Evolutionary conservation across 768 basidiomycete genomes (phyloP).

Genomic region (Hemileccinum impolitum): DNA sequence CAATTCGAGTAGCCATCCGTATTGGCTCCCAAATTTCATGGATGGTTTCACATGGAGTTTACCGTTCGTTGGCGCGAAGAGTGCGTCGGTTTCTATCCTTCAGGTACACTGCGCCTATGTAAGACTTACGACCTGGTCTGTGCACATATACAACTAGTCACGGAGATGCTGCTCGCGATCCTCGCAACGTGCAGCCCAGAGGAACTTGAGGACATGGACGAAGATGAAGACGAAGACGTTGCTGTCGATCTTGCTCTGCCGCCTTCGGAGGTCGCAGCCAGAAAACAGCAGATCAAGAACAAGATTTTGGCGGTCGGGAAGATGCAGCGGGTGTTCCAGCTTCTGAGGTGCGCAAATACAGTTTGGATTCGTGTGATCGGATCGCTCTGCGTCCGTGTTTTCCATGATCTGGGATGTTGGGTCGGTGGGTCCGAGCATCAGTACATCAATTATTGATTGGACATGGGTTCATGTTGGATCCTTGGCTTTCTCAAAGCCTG

Average conservation of each 20-base stretch:
- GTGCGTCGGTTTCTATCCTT: conserved; percentile 44
- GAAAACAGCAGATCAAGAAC: conserved; percentile 81
- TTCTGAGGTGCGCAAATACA: conserved; percentile 60
- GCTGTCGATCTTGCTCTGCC: conserved; percentile 30
- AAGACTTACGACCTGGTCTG: not conserved
- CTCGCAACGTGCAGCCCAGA: conserved; percentile 92
- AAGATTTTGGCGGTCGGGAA: conserved; percentile 91
- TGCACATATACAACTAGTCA: conserved; percentile 50
- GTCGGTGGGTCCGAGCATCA: not conserved
- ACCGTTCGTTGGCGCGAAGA: conserved; percentile 97
- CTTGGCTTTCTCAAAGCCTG: not conserved
- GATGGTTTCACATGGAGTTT: conserved; percentile 98
- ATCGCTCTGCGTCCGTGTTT: not conserved
- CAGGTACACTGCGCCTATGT: not conserved
- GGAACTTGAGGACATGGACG: conserved; percentile 74
- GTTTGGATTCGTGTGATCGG: not conserved
- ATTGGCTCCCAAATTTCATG: conserved; percentile 98
- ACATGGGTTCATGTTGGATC: not conserved
- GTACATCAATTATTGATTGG: not conserved
- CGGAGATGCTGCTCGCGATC: conserved; percentile 96
- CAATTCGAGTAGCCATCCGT: conserved; percentile 76
- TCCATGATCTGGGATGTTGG: not conserved
- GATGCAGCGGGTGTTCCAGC: conserved; percentile 87
- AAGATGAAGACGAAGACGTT: conserved; percentile 32
- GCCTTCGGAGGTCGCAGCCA: conserved; percentile 43